These are phyloP conservation scores for Fusarium sp. DNA, from an alignment of 2,329 filamentous ascomycete species.

Conservation along the genomic window DNA sequence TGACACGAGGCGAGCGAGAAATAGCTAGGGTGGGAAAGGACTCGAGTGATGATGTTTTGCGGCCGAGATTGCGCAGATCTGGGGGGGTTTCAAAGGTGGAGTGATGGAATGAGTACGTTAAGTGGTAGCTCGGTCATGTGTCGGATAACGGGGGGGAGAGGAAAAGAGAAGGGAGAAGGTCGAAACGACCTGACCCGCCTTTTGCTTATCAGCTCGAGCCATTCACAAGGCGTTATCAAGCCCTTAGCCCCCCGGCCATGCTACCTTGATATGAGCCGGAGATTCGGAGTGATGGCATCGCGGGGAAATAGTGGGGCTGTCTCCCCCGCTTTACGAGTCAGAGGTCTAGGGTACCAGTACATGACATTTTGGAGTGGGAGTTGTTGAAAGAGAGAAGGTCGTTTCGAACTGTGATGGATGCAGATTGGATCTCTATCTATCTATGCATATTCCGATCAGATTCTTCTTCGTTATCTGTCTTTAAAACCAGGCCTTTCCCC, in stretches of 20 bases:
- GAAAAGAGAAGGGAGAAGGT: background rate
- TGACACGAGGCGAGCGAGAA: background rate
- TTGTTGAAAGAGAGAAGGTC: constrained; percentile 3
- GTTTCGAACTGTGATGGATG: constrained; percentile 1
- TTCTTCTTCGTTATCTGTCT: background rate
- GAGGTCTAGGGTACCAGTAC: background rate
- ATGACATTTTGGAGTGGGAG: background rate
- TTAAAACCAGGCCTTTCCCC: background rate
- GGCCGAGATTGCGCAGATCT: background rate
- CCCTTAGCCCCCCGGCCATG: background rate
- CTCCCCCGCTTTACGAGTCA: background rate
- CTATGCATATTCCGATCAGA: background rate
- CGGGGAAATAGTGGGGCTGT: background rate
- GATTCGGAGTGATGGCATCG: background rate
- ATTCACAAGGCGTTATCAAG: background rate
- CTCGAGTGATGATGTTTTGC: background rate
- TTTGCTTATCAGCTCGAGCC: background rate
- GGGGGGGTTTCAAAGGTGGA: background rate
- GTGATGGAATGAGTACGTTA: background rate
- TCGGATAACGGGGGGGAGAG: background rate
- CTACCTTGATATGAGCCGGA: background rate
- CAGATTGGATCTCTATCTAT: background rate
- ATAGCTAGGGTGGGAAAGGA: background rate
- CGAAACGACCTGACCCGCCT: constrained; percentile 9
- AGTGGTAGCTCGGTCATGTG: background rate